phyloP scores from a whole-genome alignment of 2,329 filamentous ascomycete genomes.

The Pseudogymnoascus sp. region DNA sequence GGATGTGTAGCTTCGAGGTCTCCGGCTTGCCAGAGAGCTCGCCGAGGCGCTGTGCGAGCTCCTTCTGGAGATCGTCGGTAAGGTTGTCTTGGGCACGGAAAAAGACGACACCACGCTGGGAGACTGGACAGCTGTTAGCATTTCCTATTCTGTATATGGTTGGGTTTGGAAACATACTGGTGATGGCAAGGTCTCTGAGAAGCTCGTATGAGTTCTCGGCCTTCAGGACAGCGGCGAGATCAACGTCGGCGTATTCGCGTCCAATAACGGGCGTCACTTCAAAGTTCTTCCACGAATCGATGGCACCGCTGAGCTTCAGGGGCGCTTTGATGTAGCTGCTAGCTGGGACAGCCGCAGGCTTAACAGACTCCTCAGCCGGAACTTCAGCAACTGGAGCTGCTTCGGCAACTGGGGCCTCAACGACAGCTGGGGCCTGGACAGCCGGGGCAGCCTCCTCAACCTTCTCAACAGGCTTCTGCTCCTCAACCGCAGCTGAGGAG shows the following conservation, averaged over 20 bases:
- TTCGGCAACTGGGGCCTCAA: background rate
- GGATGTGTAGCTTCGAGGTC: conserved; percentile 50
- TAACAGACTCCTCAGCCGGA: background rate
- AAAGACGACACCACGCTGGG: conserved; percentile 61
- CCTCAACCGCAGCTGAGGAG: conserved; percentile 6
- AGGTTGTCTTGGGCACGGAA: conserved; percentile 57
- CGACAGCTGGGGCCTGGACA: conserved; percentile 14
- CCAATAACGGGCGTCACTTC: conserved; percentile 40
- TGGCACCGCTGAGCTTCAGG: conserved; percentile 22
- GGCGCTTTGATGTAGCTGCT: conserved; percentile 19
- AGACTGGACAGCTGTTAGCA: conserved; percentile 39
- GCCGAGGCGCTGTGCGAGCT: conserved; percentile 53
- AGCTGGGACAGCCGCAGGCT: background rate
- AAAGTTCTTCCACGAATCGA: conserved; percentile 24
- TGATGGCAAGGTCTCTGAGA: conserved; percentile 43
- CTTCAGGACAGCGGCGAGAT: conserved; percentile 39
- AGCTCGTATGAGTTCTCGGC: conserved; percentile 39
- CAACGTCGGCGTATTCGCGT: conserved; percentile 34
- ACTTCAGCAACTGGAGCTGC: background rate
- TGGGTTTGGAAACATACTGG: conserved; percentile 20
- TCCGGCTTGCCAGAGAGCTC: conserved; percentile 49
- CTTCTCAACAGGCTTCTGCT: background rate
- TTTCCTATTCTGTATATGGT: background rate
- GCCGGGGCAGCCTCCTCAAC: conserved; percentile 16
- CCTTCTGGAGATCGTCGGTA: conserved; percentile 56